phyloP scores from a whole-genome alignment of 1,284 basidiomycete species.

The Cerioporus squamosus region DNA sequence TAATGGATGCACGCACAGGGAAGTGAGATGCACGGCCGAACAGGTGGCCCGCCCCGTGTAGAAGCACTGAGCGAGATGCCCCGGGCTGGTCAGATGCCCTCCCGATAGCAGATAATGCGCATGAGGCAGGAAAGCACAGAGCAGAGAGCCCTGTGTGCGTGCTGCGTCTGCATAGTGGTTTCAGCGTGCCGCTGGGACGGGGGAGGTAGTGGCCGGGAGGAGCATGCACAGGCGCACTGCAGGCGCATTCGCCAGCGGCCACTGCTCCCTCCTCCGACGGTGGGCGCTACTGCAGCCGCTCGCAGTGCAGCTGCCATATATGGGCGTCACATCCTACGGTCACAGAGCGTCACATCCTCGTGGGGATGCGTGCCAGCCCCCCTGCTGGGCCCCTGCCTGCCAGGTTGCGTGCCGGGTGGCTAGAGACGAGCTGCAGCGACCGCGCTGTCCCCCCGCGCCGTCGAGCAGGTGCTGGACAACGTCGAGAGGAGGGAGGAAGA shows the following conservation, averaged over 20 bases:
- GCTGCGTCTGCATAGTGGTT: background rate
- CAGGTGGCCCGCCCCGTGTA: conserved; percentile 1
- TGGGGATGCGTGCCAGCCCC: background rate
- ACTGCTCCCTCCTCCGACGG: conserved; percentile 6
- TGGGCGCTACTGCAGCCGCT: background rate
- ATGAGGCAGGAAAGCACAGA: background rate
- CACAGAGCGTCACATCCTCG: conserved; percentile 15
- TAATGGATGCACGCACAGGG: background rate
- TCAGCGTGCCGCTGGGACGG: conserved; percentile 6
- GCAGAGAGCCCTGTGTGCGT: background rate
- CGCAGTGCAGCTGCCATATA: conserved; percentile 11
- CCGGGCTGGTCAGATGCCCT: conserved; percentile 18
- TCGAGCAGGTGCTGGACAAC: background rate
- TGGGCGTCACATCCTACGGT: conserved; percentile 22
- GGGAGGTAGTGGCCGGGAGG: conserved; percentile 2
- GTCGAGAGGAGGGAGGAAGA: background rate
- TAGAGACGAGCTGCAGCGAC: too few species aligned
- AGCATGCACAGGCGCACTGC: background rate
- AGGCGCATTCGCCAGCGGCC: conserved; percentile 2
- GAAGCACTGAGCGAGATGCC: conserved; percentile 9
- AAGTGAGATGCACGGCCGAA: conserved; percentile 6
- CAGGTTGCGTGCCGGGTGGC: too few species aligned
- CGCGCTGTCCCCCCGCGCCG: too few species aligned
- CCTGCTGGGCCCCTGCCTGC: background rate
- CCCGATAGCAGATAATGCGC: conserved; percentile 12